These are phyloP conservation scores for Penicillium paneum DNA, from an alignment of 2,329 filamentous ascomycete species.

Conservation along the genomic window DNA sequence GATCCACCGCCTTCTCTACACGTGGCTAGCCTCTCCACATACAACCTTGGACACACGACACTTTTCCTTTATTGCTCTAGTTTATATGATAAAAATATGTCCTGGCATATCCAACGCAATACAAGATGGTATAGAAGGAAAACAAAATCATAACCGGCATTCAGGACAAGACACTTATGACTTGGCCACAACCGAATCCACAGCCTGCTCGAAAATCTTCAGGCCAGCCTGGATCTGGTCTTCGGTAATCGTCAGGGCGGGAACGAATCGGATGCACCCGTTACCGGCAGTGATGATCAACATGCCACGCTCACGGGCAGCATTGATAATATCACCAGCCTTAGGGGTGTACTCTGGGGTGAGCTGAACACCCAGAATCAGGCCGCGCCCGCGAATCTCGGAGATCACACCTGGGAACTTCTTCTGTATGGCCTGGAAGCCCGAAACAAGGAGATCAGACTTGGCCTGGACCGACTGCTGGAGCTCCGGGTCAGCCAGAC, in stretches of 20 bases:
- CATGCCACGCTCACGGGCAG: conserved; percentile 80
- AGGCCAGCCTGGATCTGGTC: conserved; percentile 77
- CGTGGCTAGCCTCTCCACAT: conserved; percentile 1
- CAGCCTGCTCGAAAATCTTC: conserved; percentile 67
- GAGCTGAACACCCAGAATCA: conserved; percentile 86
- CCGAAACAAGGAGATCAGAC: conserved; percentile 56
- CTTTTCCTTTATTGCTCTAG: conserved; percentile 10
- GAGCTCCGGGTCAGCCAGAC: conserved; percentile 68
- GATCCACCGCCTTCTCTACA: conserved; percentile 7
- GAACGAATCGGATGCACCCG: conserved; percentile 90
- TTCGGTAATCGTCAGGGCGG: conserved; percentile 75
- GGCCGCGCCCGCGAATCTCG: conserved; percentile 76
- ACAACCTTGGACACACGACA: neutral
- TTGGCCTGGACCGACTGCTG: conserved; percentile 69
- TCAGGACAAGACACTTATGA: conserved; percentile 17
- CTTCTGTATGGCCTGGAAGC: conserved; percentile 56
- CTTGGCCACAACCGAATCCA: conserved; percentile 53
- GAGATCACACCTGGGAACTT: conserved; percentile 68
- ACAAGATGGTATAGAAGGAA: conserved; percentile 20
- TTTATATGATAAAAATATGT: conserved; percentile 6
- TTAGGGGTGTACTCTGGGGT: conserved; percentile 60
- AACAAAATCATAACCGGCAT: conserved; percentile 17
- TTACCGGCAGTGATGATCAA: conserved; percentile 89
- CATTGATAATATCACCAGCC: conserved; percentile 65
- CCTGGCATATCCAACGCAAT: conserved; percentile 1